Evolutionary conservation across 2,329 filamentous ascomycete genomes (phyloP).

Genomic region (Epichloe sibirici): DNA sequence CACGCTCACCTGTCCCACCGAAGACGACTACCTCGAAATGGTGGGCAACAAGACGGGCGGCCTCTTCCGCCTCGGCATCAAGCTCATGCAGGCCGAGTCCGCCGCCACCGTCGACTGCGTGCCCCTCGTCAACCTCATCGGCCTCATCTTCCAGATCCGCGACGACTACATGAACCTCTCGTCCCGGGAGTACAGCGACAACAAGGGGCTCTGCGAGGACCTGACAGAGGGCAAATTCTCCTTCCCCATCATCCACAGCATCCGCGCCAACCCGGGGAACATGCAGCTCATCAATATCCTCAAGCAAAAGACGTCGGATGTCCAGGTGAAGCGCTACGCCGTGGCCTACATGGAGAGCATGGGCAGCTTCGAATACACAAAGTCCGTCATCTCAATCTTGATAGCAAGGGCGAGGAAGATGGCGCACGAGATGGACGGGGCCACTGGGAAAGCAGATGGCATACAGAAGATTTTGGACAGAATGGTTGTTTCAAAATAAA

Average conservation of each 20-base stretch:
- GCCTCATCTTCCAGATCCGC: conserved; percentile 79
- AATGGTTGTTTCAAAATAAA: conserved; percentile 31
- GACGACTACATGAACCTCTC: conserved; percentile 90
- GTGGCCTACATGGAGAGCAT: conserved; percentile 83
- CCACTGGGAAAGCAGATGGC: conserved; percentile 40
- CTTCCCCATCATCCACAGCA: conserved; percentile 89
- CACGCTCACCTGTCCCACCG: conserved; percentile 68
- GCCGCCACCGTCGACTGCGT: conserved; percentile 52
- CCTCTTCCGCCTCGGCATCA: conserved; percentile 71
- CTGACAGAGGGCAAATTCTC: conserved; percentile 95
- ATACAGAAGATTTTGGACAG: conserved; percentile 58
- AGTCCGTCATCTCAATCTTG: conserved; percentile 51
- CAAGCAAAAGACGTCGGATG: conserved; percentile 75
- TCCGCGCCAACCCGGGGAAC: conserved; percentile 62
- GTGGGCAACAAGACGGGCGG: conserved; percentile 85
- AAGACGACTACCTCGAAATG: conserved; percentile 92
- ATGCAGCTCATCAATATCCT: conserved; percentile 83
- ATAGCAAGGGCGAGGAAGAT: conserved; percentile 50
- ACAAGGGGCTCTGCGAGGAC: conserved; percentile 93
- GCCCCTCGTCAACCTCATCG: conserved; percentile 73
- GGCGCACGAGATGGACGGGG: conserved; percentile 52
- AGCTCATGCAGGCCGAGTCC: conserved; percentile 75
- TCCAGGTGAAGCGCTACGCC: conserved; percentile 84
- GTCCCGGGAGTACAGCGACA: conserved; percentile 61
- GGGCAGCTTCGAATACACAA: conserved; percentile 80